Evolutionary conservation across 2,329 filamentous ascomycete genomes (phyloP).

Genomic region (Fusarium marasasianum): DNA sequence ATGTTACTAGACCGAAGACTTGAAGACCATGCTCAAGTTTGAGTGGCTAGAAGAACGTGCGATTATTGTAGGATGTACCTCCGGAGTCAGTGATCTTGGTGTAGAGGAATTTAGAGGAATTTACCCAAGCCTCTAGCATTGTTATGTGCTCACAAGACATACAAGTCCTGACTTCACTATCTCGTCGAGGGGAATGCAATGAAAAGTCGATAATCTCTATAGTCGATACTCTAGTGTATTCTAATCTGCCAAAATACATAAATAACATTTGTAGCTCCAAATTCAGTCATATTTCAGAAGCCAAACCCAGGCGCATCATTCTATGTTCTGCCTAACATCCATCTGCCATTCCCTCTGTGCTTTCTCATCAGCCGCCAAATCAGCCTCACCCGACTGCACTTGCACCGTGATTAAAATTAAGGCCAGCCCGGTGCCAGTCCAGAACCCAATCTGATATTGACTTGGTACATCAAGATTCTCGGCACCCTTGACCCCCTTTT

Average conservation of each 20-base stretch:
- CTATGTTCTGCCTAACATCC: fast-evolving
- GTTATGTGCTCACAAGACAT: background rate
- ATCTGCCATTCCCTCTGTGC: slow-evolving; percentile 33
- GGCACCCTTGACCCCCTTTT: slow-evolving; percentile 42
- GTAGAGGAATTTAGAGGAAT: background rate
- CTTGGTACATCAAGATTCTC: slow-evolving; percentile 51
- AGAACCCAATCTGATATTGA: slow-evolving; percentile 73
- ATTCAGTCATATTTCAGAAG: background rate
- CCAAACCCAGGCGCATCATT: background rate
- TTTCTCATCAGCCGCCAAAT: slow-evolving; percentile 67
- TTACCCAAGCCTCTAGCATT: background rate
- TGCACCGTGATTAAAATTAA: slow-evolving; percentile 65
- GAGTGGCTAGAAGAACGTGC: background rate
- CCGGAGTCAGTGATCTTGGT: background rate
- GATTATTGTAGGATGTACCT: background rate
- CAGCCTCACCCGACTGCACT: slow-evolving; percentile 64
- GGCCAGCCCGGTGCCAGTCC: slow-evolving; percentile 69
- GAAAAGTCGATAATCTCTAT: background rate
- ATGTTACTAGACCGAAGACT: too few species aligned
- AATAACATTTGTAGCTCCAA: background rate
- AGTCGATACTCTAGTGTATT: background rate
- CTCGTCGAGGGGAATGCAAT: too few species aligned
- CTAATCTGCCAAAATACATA: fast-evolving
- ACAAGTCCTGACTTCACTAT: background rate
- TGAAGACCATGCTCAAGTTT: background rate